Evolutionary conservation across 2,329 filamentous ascomycete species (phyloP).

Genomic region (Fusarium mundagurra): DNA sequence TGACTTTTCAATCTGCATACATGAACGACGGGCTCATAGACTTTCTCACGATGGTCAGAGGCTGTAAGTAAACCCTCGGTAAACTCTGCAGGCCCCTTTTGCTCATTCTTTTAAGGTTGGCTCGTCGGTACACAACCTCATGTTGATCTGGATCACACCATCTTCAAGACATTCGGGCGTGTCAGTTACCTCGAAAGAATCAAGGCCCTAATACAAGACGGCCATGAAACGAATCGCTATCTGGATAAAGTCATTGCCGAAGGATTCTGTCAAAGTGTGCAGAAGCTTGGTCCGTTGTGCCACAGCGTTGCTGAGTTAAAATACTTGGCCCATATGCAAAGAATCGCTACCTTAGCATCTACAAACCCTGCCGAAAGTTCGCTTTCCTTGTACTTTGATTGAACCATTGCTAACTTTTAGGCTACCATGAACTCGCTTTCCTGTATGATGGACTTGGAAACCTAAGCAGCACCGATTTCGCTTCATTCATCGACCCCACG

Average conservation of each 20-base stretch:
- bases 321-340: slow-evolving; percentile 47
- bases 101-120: slow-evolving; percentile 32
- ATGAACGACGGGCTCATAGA: slow-evolving; percentile 53
- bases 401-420: slow-evolving; percentile 24
- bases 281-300: slow-evolving; percentile 45
- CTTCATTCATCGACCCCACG: slow-evolving; percentile 43
- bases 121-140: slow-evolving; percentile 39
- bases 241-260: slow-evolving; percentile 36
- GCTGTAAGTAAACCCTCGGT: slow-evolving; percentile 44
- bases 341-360: slow-evolving; percentile 39
- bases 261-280: slow-evolving; percentile 44
- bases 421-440: slow-evolving; percentile 39
- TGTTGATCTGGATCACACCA: slow-evolving; percentile 29
- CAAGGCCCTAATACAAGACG: slow-evolving; percentile 29
- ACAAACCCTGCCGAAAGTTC: slow-evolving; percentile 45
- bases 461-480: slow-evolving; percentile 46
- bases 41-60: slow-evolving; percentile 52
- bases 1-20: slow-evolving; percentile 52
- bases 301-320: slow-evolving; percentile 45
- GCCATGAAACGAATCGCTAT: slow-evolving; percentile 2
- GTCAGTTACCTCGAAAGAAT: slow-evolving; percentile 44
- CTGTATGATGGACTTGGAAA: slow-evolving; percentile 45
- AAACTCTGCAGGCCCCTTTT: background rate
- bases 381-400: background rate
- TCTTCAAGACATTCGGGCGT: slow-evolving; percentile 42